Base-by-base conservation (phyloP, 2,329 filamentous ascomycete genomes). In the Pseudohalonectria lignicola region DNA sequence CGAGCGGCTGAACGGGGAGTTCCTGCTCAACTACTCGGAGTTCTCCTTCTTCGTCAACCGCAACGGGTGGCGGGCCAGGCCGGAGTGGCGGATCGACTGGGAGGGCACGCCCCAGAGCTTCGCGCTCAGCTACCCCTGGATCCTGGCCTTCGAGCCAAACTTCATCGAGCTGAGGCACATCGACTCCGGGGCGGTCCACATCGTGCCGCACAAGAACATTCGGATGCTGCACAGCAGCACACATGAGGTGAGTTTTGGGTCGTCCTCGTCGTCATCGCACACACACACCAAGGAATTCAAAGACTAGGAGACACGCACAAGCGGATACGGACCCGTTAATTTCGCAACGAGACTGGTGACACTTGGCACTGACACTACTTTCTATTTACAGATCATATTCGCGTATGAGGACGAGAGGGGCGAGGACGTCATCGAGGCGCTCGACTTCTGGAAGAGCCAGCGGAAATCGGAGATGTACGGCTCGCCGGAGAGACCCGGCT, bases 1-100 rank as follows among this genome's bases (percentile, higher is more conserved):
- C 48, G 93, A 98, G 61, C 83, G 92, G 33, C 80, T 96, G 55
- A 93, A 93, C 49, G 88, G 90, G 57, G 92, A 98, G 56, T 98
- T 98, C 69, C 62, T 98, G 49, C 79, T 98, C 46, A 96, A 95
- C 61, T 98, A 98, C 64, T 92, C 86, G 4, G 92, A 98, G 58
- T 98, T 95, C 62, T 94, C 86, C 11, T 98, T 98, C 75, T 98
- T 96, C 53, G 92, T 98, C 55, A 96, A 98, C 62, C 79, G 92
- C 52, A 96, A 98, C 58, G 92, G 92, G 28, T 98, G 92, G 92
- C 79, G 92, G 45, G 90, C 90, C 39, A 75, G 88, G 52, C 87
- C 88, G 5, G 92, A 98, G 60, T 98, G 92, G 92, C 81, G 83
- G 51, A 94, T 98, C 54, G 83, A 90, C 46, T 98, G 92, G 92